Base-by-base conservation (phyloP, 164 flowering plant species). In the Umbellularia californica region DNA sequence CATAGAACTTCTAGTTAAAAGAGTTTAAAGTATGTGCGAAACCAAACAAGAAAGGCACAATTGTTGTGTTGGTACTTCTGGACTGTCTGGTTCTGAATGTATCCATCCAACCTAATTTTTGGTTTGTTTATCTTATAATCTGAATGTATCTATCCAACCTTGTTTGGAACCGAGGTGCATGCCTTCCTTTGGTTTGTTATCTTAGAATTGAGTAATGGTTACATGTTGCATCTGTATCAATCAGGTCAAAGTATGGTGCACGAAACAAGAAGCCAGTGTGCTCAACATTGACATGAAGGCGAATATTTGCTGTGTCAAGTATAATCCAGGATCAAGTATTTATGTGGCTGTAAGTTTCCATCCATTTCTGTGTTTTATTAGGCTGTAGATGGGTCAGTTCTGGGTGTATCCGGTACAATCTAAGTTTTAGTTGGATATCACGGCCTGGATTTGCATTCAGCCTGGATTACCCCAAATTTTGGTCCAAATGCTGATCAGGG, bases 241-340 rank as follows among this genome's bases (percentile, higher is more conserved):
- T 68, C 90, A 96, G 99, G 99, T 96, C 73, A 96, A 96, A 83
- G 83, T 96, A 74, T 96, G 99, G 99, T 92, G 97, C 87, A 96
- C 89, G 19, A 96, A 85, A 28, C 98, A 96, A 83, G 99, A 94
- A 81, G 90, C 90, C 35, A 96, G 99, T 72, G 96, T 91, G 50
- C 88, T 92, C 67, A 89, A 90, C 81, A 94, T 96, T 70, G 94
- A 96, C 84, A 92, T 96, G 98, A 96, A 91, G 83, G 99, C 99
- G 23, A 94, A 96, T 80, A 94, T 96, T 72, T 96, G 98, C 76
- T 94, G 93, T 76, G 97, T 92, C 80, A 96, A 94, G 83, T 94
- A 90, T 77, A 96, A 94, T 85, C 98, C 97, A 58, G 97, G 94
- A 80, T 92, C 96, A 69, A 84, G 96, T 83, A 35, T 79, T 69